Conservation (phyloP, 208 protist species). For the Sergeia podlipaevii region DNA sequence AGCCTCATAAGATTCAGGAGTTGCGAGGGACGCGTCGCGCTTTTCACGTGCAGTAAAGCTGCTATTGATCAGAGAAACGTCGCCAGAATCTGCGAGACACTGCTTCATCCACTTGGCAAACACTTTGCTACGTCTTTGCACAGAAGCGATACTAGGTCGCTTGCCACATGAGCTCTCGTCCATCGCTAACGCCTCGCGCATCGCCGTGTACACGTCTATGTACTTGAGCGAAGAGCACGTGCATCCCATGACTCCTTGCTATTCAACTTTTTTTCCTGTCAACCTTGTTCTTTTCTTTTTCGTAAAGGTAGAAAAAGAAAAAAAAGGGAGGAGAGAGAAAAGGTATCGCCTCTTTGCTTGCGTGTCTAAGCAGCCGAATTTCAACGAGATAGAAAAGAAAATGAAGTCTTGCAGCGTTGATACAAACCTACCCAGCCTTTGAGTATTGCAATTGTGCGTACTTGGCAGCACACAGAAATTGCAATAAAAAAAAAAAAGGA, state of each 20-base stretch:
- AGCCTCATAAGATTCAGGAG: too few species aligned
- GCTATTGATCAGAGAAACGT: background rate
- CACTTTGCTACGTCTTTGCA: background rate
- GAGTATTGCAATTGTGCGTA: too few species aligned
- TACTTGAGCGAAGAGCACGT: background rate
- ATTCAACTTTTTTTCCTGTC: background rate
- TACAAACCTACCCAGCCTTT: too few species aligned
- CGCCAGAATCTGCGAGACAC: background rate
- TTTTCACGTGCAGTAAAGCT: background rate
- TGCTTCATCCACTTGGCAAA: background rate
- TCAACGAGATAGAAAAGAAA: constrained; percentile 11
- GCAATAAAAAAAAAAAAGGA: too few species aligned
- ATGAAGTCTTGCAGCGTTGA: too few species aligned
- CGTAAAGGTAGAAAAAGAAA: background rate
- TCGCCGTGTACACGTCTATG: background rate
- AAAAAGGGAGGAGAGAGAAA: constrained; percentile 1
- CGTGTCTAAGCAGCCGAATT: constrained; percentile 5
- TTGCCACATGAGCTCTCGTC: background rate
- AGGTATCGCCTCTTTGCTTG: background rate
- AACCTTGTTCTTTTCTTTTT: background rate
- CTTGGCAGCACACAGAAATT: too few species aligned
- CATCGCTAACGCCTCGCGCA: background rate
- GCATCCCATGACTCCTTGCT: constrained; percentile 2
- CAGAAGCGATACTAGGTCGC: background rate
- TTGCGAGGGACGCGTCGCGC: background rate